Evolutionary conservation across 345 rosid species (phyloP).

Genomic region (Limnanthes douglasii): DNA sequence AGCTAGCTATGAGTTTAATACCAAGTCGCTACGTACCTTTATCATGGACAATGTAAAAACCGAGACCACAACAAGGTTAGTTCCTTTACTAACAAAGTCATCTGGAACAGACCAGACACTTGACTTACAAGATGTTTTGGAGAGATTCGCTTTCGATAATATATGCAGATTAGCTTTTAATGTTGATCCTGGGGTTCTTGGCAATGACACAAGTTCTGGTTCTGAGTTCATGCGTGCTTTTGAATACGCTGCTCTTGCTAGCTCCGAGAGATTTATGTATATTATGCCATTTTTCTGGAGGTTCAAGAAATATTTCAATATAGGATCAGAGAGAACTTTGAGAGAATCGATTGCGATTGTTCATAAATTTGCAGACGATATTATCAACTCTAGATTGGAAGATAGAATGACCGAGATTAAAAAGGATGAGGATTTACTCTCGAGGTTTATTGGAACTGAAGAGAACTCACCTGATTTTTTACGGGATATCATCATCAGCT

Average conservation of each 20-base stretch:
- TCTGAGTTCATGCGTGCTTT: conserved; percentile 28
- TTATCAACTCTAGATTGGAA: conserved; percentile 29
- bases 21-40: conserved; percentile 51
- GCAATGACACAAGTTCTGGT: conserved; percentile 25
- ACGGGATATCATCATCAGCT: conserved; percentile 48
- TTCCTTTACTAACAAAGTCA: conserved; percentile 35
- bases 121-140: conserved; percentile 44
- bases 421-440: conserved; percentile 31
- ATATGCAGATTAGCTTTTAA: conserved; percentile 62
- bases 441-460: conserved; percentile 23
- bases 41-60: conserved; percentile 35
- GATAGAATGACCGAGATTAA: conserved; percentile 22
- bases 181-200: conserved; percentile 41
- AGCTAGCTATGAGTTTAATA: conserved; percentile 64
- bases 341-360: conserved; percentile 18
- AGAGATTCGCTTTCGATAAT: conserved; percentile 58
- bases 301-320: conserved; percentile 19
- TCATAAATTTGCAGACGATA: conserved; percentile 30
- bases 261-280: conserved; percentile 18
- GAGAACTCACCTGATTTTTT: conserved; percentile 25
- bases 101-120: conserved; percentile 14
- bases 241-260: conserved; percentile 24
- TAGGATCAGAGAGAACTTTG: conserved; percentile 35
- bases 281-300: conserved; percentile 24
- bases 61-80: conserved; percentile 29